Evolutionary conservation across 345 rosid species (phyloP).

Genomic region (Anastatica hierochuntica): DNA sequence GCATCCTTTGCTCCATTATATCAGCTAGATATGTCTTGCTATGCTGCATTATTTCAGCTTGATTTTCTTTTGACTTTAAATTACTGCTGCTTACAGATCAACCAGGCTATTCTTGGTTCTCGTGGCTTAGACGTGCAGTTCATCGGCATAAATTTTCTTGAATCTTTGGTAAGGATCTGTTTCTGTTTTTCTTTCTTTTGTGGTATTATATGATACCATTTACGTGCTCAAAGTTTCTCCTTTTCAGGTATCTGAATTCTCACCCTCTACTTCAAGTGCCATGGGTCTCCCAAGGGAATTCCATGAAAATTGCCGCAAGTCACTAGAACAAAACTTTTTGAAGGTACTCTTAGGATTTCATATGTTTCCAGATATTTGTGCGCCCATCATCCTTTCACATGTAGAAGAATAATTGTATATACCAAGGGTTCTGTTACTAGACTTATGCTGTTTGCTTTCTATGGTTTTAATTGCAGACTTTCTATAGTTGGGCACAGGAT

Average conservation of each 20-base stretch:
- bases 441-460: slow-evolving; percentile 7
- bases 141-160: slow-evolving; percentile 73
- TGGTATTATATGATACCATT: not conserved
- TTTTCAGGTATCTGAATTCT: slow-evolving; percentile 85
- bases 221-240: slow-evolving; percentile 12
- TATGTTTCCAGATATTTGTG: slow-evolving; percentile 18
- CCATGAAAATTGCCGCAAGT: slow-evolving; percentile 80
- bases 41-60: slow-evolving; percentile 5
- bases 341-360: slow-evolving; percentile 42
- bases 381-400: slow-evolving; percentile 1
- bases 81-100: slow-evolving; percentile 45
- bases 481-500: slow-evolving; percentile 83
- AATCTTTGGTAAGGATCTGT: slow-evolving; percentile 61
- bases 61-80: slow-evolving; percentile 20
- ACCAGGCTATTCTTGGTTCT: slow-evolving; percentile 70
- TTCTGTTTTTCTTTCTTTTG: slow-evolving; percentile 6
- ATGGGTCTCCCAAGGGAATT: slow-evolving; percentile 97
- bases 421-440: slow-evolving; percentile 3
- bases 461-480: slow-evolving; percentile 43
- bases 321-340: slow-evolving; percentile 64
- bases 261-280: slow-evolving; percentile 89
- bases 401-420: slow-evolving; percentile 12
- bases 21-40: slow-evolving; percentile 3
- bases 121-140: slow-evolving; percentile 78
- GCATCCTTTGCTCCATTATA: slow-evolving; percentile 1